phyloP scores from a whole-genome alignment of 257 asterid species.

The Solanum chiquidenum region DNA sequence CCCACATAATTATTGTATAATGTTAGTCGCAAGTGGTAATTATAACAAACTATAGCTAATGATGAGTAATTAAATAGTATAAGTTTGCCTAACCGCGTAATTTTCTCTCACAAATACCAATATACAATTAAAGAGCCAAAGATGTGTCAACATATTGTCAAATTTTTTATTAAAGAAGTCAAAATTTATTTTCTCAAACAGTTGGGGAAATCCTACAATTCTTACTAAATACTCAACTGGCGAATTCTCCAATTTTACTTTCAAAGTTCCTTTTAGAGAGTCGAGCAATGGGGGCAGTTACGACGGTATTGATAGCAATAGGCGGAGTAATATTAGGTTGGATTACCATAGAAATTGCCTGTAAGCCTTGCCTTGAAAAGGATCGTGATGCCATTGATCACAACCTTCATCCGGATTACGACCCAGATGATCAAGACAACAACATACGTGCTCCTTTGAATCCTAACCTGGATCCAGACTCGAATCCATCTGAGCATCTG shows the following conservation, averaged over 20 bases:
- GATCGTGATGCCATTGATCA: slow-evolving; percentile 90
- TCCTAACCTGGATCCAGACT: slow-evolving; percentile 28
- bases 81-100: no score
- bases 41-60: no score
- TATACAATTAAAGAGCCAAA: no score
- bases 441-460: slow-evolving; percentile 49
- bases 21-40: no score
- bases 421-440: slow-evolving; percentile 55
- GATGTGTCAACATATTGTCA: no score
- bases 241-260: not conserved
- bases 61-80: no score
- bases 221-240: not conserved
- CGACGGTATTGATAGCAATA: slow-evolving; percentile 69
- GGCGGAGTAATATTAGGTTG: slow-evolving; percentile 70
- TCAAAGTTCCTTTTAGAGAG: not conserved
- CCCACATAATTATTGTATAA: no score
- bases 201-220: not conserved
- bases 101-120: no score
- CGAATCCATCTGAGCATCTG: slow-evolving; percentile 4
- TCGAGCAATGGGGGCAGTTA: slow-evolving; percentile 20
- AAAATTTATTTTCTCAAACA: not conserved
- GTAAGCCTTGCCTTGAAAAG: slow-evolving; percentile 85
- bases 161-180: not conserved
- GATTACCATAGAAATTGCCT: slow-evolving; percentile 79
- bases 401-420: slow-evolving; percentile 75